Conservation (phyloP, 495 filamentous ascomycete species). For the Usnea hakonensis region DNA sequence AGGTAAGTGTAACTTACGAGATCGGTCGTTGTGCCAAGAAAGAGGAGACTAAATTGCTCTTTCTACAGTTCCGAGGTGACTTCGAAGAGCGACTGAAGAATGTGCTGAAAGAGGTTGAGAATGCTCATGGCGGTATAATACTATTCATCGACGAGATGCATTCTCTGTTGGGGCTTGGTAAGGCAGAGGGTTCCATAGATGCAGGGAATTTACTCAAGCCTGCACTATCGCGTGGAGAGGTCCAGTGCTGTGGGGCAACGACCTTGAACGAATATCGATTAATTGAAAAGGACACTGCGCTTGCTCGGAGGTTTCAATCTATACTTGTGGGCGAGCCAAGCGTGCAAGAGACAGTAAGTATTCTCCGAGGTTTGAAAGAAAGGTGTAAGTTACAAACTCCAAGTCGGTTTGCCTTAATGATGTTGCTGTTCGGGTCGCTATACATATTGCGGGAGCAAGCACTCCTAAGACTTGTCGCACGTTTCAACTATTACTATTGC, state of each 20-base stretch:
- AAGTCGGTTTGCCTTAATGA: too few species aligned
- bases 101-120: conserved; percentile 82
- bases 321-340: conserved; percentile 83
- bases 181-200: conserved; percentile 93
- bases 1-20: conserved; percentile 27
- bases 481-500: too few species aligned
- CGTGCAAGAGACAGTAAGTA: conserved; percentile 89
- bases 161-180: conserved; percentile 82
- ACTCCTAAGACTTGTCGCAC: too few species aligned
- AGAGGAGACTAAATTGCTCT: background rate
- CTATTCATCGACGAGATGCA: conserved; percentile 96
- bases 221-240: conserved; percentile 81
- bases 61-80: conserved; percentile 66
- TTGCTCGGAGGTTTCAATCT: conserved; percentile 89
- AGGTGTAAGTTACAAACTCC: too few species aligned
- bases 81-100: conserved; percentile 92
- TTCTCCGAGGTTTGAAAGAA: conserved; percentile 92
- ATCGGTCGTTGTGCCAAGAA: background rate
- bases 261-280: conserved; percentile 83
- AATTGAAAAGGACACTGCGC: conserved; percentile 93
- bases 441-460: too few species aligned
- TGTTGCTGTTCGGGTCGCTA: too few species aligned
- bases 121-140: conserved; percentile 81
- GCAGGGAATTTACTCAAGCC: conserved; percentile 94
- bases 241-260: conserved; percentile 58